These are phyloP conservation scores for Ogataea parapolymorpha DNA, from an alignment of 805 yeast species.

Conservation along the genomic window DNA sequence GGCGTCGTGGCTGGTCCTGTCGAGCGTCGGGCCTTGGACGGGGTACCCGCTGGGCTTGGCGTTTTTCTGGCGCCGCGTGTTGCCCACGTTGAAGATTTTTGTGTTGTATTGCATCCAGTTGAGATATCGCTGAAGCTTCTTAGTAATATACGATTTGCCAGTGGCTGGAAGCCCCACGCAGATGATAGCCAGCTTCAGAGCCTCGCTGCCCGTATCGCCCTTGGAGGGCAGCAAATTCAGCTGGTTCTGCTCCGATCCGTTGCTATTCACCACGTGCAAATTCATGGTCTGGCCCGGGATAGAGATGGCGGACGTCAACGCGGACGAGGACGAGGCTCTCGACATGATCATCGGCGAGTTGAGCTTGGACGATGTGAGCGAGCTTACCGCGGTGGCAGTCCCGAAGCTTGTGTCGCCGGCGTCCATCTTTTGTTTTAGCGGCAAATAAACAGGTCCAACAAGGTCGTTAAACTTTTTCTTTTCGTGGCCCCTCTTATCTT, in stretches of 20 bases:
- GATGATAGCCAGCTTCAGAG: slow-evolving; percentile 56
- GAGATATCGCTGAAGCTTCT: slow-evolving; percentile 56
- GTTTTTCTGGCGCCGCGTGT: slow-evolving; percentile 59
- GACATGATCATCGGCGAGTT: slow-evolving; percentile 24
- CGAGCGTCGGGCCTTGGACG: slow-evolving; percentile 33
- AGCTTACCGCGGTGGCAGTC: slow-evolving; percentile 15
- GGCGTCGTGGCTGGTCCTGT: slow-evolving; percentile 35
- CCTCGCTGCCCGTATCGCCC: slow-evolving; percentile 20
- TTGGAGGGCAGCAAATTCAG: slow-evolving; percentile 8
- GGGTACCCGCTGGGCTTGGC: slow-evolving; percentile 38
- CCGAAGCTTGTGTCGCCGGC: slow-evolving; percentile 1
- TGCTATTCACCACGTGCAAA: slow-evolving; percentile 14
- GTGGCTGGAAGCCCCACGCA: slow-evolving; percentile 77
- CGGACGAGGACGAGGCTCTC: slow-evolving; percentile 21
- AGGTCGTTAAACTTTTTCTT: slow-evolving; percentile 1
- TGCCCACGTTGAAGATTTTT: slow-evolving; percentile 71
- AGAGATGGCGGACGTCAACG: slow-evolving; percentile 26
- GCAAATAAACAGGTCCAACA: slow-evolving; percentile 1
- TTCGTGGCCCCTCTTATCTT: slow-evolving; percentile 7
- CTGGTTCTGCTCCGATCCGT: slow-evolving; percentile 8
- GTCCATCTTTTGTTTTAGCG: not conserved
- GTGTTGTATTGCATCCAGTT: slow-evolving; percentile 61
- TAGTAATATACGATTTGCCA: slow-evolving; percentile 72
- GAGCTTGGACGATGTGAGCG: slow-evolving; percentile 22
- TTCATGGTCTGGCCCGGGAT: slow-evolving; percentile 28